Evolutionary conservation across 495 filamentous ascomycete genomes (phyloP).

Genomic region (Aspergillus ellipticus): DNA sequence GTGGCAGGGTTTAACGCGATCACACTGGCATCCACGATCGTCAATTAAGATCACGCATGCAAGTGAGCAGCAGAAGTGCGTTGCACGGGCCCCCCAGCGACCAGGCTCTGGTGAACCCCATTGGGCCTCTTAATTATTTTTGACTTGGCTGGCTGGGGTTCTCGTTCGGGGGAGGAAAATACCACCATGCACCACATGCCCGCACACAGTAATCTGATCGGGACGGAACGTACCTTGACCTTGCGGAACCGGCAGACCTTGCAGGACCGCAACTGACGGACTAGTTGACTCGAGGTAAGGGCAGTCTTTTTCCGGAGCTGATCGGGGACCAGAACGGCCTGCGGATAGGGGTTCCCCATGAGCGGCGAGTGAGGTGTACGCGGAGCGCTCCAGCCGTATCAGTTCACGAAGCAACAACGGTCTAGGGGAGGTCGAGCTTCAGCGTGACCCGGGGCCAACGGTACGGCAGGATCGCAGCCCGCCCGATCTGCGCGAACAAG

Average conservation of each 20-base stretch:
- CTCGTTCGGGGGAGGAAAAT: not conserved
- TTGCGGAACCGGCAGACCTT: conserved; percentile 44
- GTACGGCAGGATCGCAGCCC: conserved; percentile 27
- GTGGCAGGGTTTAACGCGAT: conserved; percentile 45
- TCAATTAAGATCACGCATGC: conserved; percentile 1
- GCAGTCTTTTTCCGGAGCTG: conserved; percentile 19
- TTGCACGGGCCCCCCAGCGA: not conserved
- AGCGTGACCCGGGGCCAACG: conserved; percentile 29
- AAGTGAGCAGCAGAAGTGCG: not conserved
- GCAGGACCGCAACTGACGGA: conserved; percentile 42
- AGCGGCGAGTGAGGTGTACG: conserved; percentile 3
- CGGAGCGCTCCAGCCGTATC: not conserved
- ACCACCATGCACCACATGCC: not conserved
- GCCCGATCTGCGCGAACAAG: conserved; percentile 31
- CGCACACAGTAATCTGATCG: not conserved
- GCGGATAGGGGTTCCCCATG: conserved; percentile 24
- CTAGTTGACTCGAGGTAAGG: conserved; percentile 13
- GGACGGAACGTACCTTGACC: conserved; percentile 38
- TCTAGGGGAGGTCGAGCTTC: conserved; percentile 17
- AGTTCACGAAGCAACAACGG: conserved; percentile 9
- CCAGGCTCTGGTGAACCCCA: not conserved
- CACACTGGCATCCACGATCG: conserved; percentile 29
- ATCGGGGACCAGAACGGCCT: conserved; percentile 22
- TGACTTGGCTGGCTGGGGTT: not conserved
- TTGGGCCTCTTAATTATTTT: not conserved